Evolutionary conservation across 129 eudicot species (phyloP).

Genomic region (Chrysanthemum lavandulifolium): DNA sequence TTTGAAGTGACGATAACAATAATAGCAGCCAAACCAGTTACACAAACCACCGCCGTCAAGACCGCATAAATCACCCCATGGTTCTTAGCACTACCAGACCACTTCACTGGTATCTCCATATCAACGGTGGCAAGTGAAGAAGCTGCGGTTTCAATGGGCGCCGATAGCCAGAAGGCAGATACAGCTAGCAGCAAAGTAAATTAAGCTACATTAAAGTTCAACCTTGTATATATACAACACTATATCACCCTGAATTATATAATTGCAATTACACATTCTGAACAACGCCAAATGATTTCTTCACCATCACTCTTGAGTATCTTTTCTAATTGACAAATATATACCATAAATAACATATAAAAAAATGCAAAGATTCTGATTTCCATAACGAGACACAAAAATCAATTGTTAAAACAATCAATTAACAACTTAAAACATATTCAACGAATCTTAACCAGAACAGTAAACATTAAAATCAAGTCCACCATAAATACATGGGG

Average conservation of each 20-base stretch:
- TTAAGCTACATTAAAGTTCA: neutral
- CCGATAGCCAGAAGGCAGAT: slow-evolving; percentile 16
- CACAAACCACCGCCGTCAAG: slow-evolving; percentile 50
- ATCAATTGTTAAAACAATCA: too few species aligned
- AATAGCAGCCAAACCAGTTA: slow-evolving; percentile 42
- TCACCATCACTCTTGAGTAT: too few species aligned
- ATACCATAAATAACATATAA: too few species aligned
- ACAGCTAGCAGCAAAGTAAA: neutral
- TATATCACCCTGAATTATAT: neutral
- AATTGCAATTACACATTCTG: too few species aligned
- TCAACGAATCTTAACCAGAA: too few species aligned
- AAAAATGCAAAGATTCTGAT: too few species aligned
- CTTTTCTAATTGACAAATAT: too few species aligned
- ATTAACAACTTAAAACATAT: too few species aligned
- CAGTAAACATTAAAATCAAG: too few species aligned
- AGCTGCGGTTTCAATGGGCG: slow-evolving; percentile 5
- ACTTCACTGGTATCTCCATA: slow-evolving; percentile 5
- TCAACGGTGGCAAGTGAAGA: slow-evolving; percentile 21
- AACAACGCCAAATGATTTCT: too few species aligned
- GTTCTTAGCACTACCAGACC: slow-evolving; percentile 2
- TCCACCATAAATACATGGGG: too few species aligned
- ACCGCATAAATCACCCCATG: slow-evolving; percentile 33
- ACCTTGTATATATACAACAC: neutral
- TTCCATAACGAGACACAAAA: too few species aligned
- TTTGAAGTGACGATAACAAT: slow-evolving; percentile 69